Evolutionary conservation across 495 filamentous ascomycete species (phyloP), one percentile per base, ranked within the genome.

Genomic region (Hypoxylon lenormandii): DNA sequence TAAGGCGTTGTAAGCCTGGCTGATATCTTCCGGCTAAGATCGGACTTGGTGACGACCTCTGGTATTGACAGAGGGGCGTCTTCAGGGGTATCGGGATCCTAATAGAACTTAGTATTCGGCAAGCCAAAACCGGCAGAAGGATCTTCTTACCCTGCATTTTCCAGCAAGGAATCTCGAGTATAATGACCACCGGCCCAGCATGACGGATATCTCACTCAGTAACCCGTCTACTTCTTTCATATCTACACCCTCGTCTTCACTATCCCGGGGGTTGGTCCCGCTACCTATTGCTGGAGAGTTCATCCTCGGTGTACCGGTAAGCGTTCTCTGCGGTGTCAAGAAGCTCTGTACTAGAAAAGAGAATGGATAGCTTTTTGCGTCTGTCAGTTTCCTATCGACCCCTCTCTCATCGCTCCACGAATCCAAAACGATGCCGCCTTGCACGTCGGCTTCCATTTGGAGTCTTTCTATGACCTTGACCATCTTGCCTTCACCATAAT

Each of bases 311-410:
- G 84, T 85, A 10, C 84, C 83, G 23, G 76, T 77, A 43, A 84
- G 80, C 0, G 81, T 78, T 43, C 86, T 80, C 61, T 90, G 89
- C 36, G 86, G 82, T 0, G 92, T 88, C 37, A 97, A 77, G 79
- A 97, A 98, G 74, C 93, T 96, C 79, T 97, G 93, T 0, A 98
- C 93, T 47, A 98, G 79, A 73, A 98, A 98, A 0, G 93, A 95
- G 75, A 96, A 98, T 6, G 95, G 94, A 77, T 98, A 98, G 19
- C 92, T 95, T 79, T 92, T 97, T 74, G 96, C 90, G 74, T 98
- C 95, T 8, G 91, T 97, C 68, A 98, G 81, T 71, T 90, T 91
- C 68, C 94, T 84, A 73, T 92, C 91, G 22, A 98, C 86, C 38
- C 82, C 85, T 47, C 92, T 85, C 74, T 98, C 95, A 67, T 98